Base-by-base conservation (phyloP, 257 asterid genomes). In the Gentiana macrophylla region DNA sequence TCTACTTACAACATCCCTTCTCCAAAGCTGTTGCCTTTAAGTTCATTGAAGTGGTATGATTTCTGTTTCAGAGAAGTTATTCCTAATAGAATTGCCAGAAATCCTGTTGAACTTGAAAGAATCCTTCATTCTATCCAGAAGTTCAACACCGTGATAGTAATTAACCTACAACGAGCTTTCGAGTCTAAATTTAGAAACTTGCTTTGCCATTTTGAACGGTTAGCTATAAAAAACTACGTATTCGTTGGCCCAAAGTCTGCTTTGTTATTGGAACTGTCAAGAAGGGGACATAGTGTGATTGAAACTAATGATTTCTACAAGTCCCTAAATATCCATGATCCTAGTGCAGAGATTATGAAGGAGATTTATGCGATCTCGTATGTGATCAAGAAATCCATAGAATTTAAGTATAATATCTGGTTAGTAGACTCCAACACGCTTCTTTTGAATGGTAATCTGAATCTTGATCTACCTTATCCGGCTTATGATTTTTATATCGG, bases 171-270 rank as follows among this genome's bases (percentile, higher is more conserved):
- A 49, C 57, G 81, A 67, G 80, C 60, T 53, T 72, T 84, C 0
- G 90, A 82, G 74, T 59, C 66, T 4, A 57, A 74, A 50, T 64
- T 74, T 56, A 66, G 74, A 78, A 91, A 91, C 74, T 74, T 87
- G 68, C 84, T 87, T 67, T 87, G 98, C 84, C 88, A 84, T 67
- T 79, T 84, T 52, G 93, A 79, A 72, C 75, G 79, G 72, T 64
- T 75, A 72, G 77, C 79, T 66, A 78, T 80, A 65, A 78, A 46
- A 51, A 91, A 84, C 68, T 87, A 81, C 70, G 38, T 91, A 62
- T 63, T 91, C 38, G 48, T 84, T 6, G 97, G 97, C 41, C 81
- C 77, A 6, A 35, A 67, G 6, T 79, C 94, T 34, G 59, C 41
- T 71, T 72, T 84, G 38, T 65, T 81, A 35, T 63, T 65, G 4